These are phyloP conservation scores for Kockovaella imperatae DNA, from an alignment of 768 basidiomycete species.

Conservation along the genomic window DNA sequence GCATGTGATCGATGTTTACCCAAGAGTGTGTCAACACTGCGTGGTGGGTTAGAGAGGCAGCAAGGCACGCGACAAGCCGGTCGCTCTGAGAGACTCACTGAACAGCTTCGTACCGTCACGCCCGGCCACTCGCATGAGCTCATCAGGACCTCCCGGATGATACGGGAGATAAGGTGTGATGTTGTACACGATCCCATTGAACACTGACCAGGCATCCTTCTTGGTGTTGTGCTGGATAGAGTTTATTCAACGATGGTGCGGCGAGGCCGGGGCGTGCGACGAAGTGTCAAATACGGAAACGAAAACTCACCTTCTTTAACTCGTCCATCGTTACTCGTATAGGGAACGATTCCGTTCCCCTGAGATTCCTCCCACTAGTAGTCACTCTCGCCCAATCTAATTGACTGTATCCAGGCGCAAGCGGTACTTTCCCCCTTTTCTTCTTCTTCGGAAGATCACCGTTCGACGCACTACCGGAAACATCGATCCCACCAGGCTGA, in stretches of 20 bases:
- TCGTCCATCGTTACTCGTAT: conserved; percentile 27
- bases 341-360: conserved; percentile 50
- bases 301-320: conserved; percentile 45
- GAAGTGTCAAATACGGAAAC: not conserved
- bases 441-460: conserved; percentile 47
- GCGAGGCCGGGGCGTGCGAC: not conserved
- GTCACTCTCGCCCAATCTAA: conserved; percentile 91
- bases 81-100: conserved; percentile 52
- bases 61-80: not conserved
- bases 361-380: conserved; percentile 66
- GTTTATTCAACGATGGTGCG: not conserved
- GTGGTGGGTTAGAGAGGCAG: not conserved
- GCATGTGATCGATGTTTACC: conserved; percentile 95
- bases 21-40: conserved; percentile 85
- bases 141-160: conserved; percentile 90
- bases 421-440: conserved; percentile 70
- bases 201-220: conserved; percentile 86
- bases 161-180: conserved; percentile 83
- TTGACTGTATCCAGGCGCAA: conserved; percentile 83
- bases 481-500: conserved; percentile 21
- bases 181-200: conserved; percentile 93
- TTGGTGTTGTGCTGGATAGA: conserved; percentile 59
- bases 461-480: not conserved
- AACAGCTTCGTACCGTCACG: conserved; percentile 92
- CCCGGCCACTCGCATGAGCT: conserved; percentile 90